These are phyloP conservation scores for Phytopythium boreale DNA, from an alignment of 352 stramenopile genomes.

Conservation along the genomic window DNA sequence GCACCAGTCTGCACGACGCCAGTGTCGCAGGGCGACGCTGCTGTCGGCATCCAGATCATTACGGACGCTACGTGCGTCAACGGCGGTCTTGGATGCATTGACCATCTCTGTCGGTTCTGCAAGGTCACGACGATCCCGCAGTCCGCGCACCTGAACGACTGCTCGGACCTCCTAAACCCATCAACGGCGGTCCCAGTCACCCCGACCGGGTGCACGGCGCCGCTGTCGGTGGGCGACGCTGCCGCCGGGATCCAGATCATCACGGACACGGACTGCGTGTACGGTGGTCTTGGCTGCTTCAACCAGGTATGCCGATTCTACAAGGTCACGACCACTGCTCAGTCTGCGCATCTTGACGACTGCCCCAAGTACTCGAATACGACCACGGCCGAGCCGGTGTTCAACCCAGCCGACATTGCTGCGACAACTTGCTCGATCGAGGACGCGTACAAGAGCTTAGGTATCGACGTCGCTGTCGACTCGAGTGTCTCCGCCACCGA, in stretches of 20 bases:
- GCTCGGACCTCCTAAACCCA: background rate
- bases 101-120: constrained; percentile 41
- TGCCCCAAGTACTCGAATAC: background rate
- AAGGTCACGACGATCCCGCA: constrained; percentile 8
- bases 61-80: constrained; percentile 21
- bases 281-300: constrained; percentile 20
- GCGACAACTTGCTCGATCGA: background rate
- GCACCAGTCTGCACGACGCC: background rate
- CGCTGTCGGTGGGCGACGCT: constrained; percentile 26
- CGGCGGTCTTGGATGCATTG: constrained; percentile 34
- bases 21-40: constrained; percentile 21
- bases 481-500: background rate
- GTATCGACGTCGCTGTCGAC: constrained; percentile 2
- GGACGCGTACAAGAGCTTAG: background rate
- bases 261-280: constrained; percentile 19
- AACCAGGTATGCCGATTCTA: constrained; percentile 17
- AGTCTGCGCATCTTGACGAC: constrained; percentile 19
- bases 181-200: background rate
- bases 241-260: constrained; percentile 34
- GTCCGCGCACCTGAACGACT: constrained; percentile 3
- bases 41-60: constrained; percentile 21
- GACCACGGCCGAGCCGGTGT: background rate
- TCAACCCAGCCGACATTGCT: background rate
- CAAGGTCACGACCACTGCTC: constrained; percentile 9
- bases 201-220: background rate